A percentile compares a stretch with the other conserved stretches of the same genome.
Evolutionary conservation across 1,284 basidiomycete genomes (phyloP).

Genomic region (Porogramme epimiltina): DNA sequence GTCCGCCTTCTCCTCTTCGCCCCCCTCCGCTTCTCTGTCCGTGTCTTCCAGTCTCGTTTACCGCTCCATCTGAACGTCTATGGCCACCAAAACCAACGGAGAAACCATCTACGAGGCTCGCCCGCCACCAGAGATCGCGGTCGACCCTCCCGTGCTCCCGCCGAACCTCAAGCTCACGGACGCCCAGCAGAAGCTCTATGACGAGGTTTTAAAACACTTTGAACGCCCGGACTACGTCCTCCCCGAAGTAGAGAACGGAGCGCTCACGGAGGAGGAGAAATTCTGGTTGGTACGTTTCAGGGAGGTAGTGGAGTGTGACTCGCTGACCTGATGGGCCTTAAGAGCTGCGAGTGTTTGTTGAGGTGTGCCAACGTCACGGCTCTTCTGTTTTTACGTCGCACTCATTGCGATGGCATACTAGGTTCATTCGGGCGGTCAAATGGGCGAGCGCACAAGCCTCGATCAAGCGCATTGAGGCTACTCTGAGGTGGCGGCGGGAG

Average conservation of each 20-base stretch:
- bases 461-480: slow-evolving; percentile 66
- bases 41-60: too few species aligned
- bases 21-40: not conserved
- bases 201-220: slow-evolving; percentile 63
- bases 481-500: slow-evolving; percentile 75
- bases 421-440: slow-evolving; percentile 73
- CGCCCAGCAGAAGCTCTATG: slow-evolving; percentile 52
- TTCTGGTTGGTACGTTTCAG: slow-evolving; percentile 67
- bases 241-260: slow-evolving; percentile 49
- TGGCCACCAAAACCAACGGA: not conserved
- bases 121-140: slow-evolving; percentile 17
- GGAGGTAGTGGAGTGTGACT: not conserved
- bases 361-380: slow-evolving; percentile 40
- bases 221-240: slow-evolving; percentile 50
- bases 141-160: slow-evolving; percentile 18
- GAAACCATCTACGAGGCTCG: slow-evolving; percentile 20
- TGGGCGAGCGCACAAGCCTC: slow-evolving; percentile 55
- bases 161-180: slow-evolving; percentile 38
- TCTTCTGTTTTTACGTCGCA: not conserved
- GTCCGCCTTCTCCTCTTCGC: too few species aligned
- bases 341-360: slow-evolving; percentile 71
- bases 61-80: too few species aligned
- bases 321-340: not conserved
- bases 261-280: slow-evolving; percentile 64
- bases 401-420: too few species aligned